phyloP scores from a whole-genome alignment of 768 basidiomycete genomes.

The Terana coerulea region DNA sequence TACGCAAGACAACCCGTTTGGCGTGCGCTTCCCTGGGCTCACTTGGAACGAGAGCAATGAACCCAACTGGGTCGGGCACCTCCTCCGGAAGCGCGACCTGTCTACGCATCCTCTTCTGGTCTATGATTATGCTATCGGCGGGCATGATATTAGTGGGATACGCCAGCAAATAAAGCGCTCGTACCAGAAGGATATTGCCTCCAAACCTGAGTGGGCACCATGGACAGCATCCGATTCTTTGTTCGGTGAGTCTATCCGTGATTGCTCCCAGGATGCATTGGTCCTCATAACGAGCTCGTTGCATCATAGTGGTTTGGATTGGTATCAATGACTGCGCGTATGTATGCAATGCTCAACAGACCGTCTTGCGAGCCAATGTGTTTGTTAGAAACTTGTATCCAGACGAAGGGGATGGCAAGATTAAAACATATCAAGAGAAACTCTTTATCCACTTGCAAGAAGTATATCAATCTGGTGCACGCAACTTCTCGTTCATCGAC shows the following conservation, averaged over 20 bases:
- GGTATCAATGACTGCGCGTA: conserved; percentile 68
- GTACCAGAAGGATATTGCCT: conserved; percentile 34
- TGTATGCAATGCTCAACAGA: too few relatives aligned
- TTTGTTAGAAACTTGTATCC: too few relatives aligned
- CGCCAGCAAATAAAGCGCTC: conserved; percentile 33
- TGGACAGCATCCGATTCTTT: conserved; percentile 23
- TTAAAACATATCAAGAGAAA: conserved; percentile 10
- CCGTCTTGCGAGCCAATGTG: too few relatives aligned
- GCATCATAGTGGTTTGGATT: conserved; percentile 51
- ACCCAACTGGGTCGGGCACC: conserved; percentile 63
- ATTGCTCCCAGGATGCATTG: not conserved
- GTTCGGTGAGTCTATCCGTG: conserved; percentile 24
- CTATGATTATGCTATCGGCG: conserved; percentile 56
- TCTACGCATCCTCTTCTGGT: conserved; percentile 35
- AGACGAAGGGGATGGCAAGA: not conserved
- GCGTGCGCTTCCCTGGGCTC: conserved; percentile 45
- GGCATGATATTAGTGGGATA: conserved; percentile 42
- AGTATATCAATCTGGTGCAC: conserved; percentile 42
- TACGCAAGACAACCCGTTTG: conserved; percentile 41
- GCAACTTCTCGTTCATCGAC: conserved; percentile 58
- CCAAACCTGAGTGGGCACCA: conserved; percentile 23
- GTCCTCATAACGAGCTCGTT: not conserved
- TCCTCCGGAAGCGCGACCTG: conserved; percentile 32
- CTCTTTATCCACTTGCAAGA: conserved; percentile 45
- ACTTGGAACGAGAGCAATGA: conserved; percentile 43